Evolutionary conservation across 2,329 filamentous ascomycete genomes (phyloP).

Genomic region (Teratosphaeria gauchensis): DNA sequence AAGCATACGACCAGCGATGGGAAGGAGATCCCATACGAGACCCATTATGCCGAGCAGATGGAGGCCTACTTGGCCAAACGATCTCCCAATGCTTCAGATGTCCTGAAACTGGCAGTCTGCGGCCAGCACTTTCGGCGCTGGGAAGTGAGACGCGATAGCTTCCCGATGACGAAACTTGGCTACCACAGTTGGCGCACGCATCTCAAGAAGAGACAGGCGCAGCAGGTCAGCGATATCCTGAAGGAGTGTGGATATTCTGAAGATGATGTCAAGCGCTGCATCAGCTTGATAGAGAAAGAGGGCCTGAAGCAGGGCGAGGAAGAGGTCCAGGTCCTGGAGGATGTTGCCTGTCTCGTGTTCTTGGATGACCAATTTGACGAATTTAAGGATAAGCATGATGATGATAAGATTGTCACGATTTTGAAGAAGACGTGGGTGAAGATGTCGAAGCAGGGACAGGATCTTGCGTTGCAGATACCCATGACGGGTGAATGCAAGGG

Average conservation of each 20-base stretch:
- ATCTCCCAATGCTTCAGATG: slow-evolving; percentile 52
- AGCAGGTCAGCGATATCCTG: slow-evolving; percentile 48
- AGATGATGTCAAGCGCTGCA: slow-evolving; percentile 53
- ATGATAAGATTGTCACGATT: slow-evolving; percentile 66
- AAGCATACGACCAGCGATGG: slow-evolving; percentile 38
- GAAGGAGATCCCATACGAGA: slow-evolving; percentile 57
- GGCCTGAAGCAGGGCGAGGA: slow-evolving; percentile 51
- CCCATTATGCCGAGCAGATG: slow-evolving; percentile 75
- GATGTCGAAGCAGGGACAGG: slow-evolving; percentile 55
- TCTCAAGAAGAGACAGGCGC: slow-evolving; percentile 62
- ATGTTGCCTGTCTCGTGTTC: slow-evolving; percentile 80
- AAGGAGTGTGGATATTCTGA: slow-evolving; percentile 39
- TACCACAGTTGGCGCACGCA: slow-evolving; percentile 73
- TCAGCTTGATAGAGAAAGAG: slow-evolving; percentile 69
- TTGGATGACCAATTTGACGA: slow-evolving; percentile 77
- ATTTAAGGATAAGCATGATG: slow-evolving; percentile 64
- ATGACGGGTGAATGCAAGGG: slow-evolving; percentile 53
- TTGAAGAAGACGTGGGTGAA: slow-evolving; percentile 67
- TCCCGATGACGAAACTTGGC: slow-evolving; percentile 63
- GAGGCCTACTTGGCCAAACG: slow-evolving; percentile 59
- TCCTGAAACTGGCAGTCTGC: slow-evolving; percentile 65
- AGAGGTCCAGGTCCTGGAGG: slow-evolving; percentile 69
- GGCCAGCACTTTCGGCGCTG: slow-evolving; percentile 80
- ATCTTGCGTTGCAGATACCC: slow-evolving; percentile 56
- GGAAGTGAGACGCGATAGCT: slow-evolving; percentile 66